Conservation (phyloP, 176 grass and related monocot species). For the Chloris gayana region DNA sequence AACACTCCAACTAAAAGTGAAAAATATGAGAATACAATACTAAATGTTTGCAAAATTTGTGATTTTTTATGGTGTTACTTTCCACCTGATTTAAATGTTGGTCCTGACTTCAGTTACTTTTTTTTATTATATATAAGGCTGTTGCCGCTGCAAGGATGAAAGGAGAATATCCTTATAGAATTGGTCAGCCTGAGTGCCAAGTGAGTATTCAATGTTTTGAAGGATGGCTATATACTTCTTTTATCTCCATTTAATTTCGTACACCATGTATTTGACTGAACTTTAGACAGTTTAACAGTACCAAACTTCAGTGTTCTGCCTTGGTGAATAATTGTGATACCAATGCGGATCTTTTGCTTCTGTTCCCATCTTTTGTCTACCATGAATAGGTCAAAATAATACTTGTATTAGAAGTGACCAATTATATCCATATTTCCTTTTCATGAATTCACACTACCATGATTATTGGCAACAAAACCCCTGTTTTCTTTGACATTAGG, state of each 20-base stretch:
- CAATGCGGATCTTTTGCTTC: not conserved
- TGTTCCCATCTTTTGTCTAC: not conserved
- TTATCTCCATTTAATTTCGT: not conserved
- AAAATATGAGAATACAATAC: no score
- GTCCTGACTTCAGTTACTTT: no score
- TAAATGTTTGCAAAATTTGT: no score
- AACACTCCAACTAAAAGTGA: no score
- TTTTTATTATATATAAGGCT: slow-evolving; percentile 33
- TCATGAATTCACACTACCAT: not conserved
- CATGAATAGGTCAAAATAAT: not conserved
- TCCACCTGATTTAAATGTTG: no score
- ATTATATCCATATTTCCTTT: not conserved
- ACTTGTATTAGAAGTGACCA: not conserved
- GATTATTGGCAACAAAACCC: not conserved
- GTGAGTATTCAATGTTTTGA: slow-evolving; percentile 41
- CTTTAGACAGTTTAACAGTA: slow-evolving; percentile 7
- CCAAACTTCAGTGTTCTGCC: not conserved
- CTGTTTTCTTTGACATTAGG: not conserved
- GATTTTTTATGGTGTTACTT: no score
- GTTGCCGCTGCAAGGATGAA: slow-evolving; percentile 71
- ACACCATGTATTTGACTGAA: not conserved
- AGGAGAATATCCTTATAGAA: slow-evolving; percentile 66
- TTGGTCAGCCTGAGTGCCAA: slow-evolving; percentile 77
- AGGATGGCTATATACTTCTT: not conserved
- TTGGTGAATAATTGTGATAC: not conserved